Percentiles rank a stretch among this genome's conserved stretches.
These are phyloP conservation scores for Coprinellus aureogranulatus DNA, from an alignment of 768 basidiomycete genomes.

Conservation along the genomic window DNA sequence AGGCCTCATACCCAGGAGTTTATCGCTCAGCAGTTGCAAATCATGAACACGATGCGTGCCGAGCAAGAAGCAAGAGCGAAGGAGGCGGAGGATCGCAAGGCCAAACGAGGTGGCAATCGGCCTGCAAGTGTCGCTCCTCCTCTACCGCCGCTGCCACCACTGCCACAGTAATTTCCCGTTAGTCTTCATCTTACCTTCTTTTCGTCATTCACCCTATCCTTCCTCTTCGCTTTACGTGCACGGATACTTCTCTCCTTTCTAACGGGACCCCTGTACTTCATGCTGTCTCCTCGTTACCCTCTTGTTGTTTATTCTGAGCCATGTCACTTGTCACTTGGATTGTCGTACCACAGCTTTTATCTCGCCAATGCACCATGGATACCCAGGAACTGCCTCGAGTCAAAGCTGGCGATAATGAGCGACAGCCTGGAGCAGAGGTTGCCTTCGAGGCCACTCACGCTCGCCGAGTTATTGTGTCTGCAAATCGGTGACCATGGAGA, in stretches of 20 bases:
- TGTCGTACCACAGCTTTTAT: neutral
- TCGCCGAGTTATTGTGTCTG: too few species aligned
- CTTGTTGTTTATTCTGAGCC: neutral
- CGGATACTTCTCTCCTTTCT: neutral
- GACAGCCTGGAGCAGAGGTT: neutral
- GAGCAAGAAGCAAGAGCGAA: constrained; percentile 76
- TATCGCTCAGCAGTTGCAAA: constrained; percentile 81
- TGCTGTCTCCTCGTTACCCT: neutral
- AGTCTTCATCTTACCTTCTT: neutral
- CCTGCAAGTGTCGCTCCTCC: constrained; percentile 32
- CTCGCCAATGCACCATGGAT: neutral
- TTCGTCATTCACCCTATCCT: neutral
- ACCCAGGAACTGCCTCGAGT: neutral
- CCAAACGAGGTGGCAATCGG: constrained; percentile 46
- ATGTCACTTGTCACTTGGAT: too few species aligned
- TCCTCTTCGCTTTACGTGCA: neutral
- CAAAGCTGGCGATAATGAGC: neutral
- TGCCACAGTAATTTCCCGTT: constrained; percentile 6
- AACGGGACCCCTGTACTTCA: neutral
- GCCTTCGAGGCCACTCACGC: neutral
- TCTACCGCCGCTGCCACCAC: constrained; percentile 36
- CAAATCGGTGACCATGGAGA: neutral
- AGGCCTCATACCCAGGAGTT: constrained; percentile 84
- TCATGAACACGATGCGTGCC: constrained; percentile 76
- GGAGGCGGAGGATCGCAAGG: constrained; percentile 56